These are phyloP conservation scores for Blepharisma japonicum DNA, from an alignment of 73 alveolate species.

Conservation along the genomic window DNA sequence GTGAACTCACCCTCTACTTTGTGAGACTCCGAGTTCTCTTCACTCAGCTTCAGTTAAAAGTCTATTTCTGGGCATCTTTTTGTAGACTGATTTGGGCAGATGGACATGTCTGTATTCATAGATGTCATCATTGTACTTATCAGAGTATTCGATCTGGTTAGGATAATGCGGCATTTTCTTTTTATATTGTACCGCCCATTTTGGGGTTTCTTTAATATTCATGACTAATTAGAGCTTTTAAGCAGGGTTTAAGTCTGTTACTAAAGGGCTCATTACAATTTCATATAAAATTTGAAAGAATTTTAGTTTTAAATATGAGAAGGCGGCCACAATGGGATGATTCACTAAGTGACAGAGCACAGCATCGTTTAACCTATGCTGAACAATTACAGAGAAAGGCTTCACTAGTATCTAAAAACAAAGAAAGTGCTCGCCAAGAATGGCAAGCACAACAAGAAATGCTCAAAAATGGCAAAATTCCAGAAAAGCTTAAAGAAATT, in stretches of 20 bases:
- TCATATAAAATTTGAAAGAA: too few relatives aligned
- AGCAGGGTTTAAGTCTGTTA: too few relatives aligned
- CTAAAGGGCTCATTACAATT: too few relatives aligned
- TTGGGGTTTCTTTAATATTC: too few relatives aligned
- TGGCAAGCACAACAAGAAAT: neutral
- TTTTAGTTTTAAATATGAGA: neutral
- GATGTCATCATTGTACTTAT: slow-evolving; percentile 77
- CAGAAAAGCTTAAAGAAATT: slow-evolving; percentile 4
- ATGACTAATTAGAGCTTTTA: too few relatives aligned
- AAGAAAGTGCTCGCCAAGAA: slow-evolving; percentile 22
- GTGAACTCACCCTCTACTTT: slow-evolving; percentile 33
- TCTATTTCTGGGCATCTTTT: neutral
- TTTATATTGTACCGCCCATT: too few relatives aligned
- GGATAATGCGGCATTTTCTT: too few relatives aligned
- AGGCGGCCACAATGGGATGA: slow-evolving; percentile 32
- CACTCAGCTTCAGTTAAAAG: slow-evolving; percentile 27
- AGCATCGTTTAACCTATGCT: slow-evolving; percentile 17
- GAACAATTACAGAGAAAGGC: slow-evolving; percentile 16
- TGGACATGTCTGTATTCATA: slow-evolving; percentile 86
- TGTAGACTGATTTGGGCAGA: slow-evolving; percentile 55
- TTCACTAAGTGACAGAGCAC: slow-evolving; percentile 16
- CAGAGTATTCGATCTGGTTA: slow-evolving; percentile 79
- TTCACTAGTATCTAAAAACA: slow-evolving; percentile 16
- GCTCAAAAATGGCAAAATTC: slow-evolving; percentile 18
- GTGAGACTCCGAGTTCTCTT: slow-evolving; percentile 25